phyloP scores from a whole-genome alignment of 331 rosid genomes.

The Quercus lobata region DNA sequence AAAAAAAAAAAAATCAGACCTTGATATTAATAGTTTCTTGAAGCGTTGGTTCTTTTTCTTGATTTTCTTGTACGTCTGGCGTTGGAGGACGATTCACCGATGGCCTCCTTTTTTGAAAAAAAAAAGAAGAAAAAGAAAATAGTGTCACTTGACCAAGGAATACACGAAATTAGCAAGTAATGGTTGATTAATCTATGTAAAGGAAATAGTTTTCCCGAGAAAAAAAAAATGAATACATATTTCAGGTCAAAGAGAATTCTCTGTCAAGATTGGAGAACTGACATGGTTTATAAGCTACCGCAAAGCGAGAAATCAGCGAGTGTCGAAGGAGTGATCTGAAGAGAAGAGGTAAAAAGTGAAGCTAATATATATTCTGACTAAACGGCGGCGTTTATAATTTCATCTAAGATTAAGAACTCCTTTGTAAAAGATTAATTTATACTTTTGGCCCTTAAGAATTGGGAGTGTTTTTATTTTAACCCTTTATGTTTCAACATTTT shows the following conservation, averaged over 20 bases:
- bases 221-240: too few species aligned
- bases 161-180: not conserved
- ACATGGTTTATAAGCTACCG: conserved; percentile 7
- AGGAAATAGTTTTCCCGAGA: too few species aligned
- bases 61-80: conserved; percentile 66
- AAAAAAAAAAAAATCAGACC: conserved; percentile 29
- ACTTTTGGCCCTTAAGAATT: too few species aligned
- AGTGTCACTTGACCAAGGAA: not conserved
- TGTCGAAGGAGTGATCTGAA: not conserved
- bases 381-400: not conserved
- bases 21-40: conserved; percentile 69
- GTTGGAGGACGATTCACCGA: conserved; percentile 90
- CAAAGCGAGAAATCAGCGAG: not conserved
- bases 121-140: not conserved
- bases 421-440: too few species aligned
- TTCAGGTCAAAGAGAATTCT: too few species aligned
- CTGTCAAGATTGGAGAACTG: not conserved
- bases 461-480: too few species aligned
- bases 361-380: not conserved
- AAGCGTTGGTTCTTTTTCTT: conserved; percentile 60
- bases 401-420: too few species aligned
- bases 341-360: not conserved
- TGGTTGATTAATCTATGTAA: too few species aligned
- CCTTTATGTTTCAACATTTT: too few species aligned
- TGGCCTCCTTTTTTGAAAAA: conserved; percentile 51